phyloP scores from a whole-genome alignment of 495 filamentous ascomycete genomes.

The Aspergillus conjunctus region DNA sequence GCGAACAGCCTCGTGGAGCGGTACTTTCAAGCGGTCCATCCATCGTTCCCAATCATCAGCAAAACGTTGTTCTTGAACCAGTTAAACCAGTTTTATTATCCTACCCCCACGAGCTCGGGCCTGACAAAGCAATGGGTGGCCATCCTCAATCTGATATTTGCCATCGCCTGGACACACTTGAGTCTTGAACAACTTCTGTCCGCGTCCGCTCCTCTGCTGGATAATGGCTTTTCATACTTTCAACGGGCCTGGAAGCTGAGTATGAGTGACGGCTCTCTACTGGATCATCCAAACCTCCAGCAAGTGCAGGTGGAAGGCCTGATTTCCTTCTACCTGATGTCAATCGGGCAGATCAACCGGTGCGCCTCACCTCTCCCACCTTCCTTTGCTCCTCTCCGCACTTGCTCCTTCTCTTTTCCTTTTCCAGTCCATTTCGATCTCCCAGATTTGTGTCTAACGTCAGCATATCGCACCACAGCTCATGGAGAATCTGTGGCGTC shows the following conservation, averaged over 20 bases:
- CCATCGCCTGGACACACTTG: slow-evolving; percentile 57
- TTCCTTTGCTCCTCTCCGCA: not conserved
- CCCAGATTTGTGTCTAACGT: no score
- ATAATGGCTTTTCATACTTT: slow-evolving; percentile 52
- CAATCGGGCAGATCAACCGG: slow-evolving; percentile 62
- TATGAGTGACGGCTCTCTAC: slow-evolving; percentile 47
- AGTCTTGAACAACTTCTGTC: slow-evolving; percentile 35
- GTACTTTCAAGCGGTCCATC: slow-evolving; percentile 60
- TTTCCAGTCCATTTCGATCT: not conserved
- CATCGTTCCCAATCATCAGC: slow-evolving; percentile 60
- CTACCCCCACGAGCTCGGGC: slow-evolving; percentile 34
- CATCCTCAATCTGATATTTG: slow-evolving; percentile 65
- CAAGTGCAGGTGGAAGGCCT: slow-evolving; percentile 61
- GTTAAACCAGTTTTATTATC: slow-evolving; percentile 43
- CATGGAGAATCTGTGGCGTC: slow-evolving; percentile 62
- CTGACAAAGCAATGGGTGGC: slow-evolving; percentile 56
- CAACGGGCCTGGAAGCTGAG: slow-evolving; percentile 58
- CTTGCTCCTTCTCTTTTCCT: not conserved
- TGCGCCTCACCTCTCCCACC: not conserved
- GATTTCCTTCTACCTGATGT: slow-evolving; percentile 60
- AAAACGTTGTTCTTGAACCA: slow-evolving; percentile 46
- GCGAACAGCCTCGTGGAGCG: slow-evolving; percentile 55
- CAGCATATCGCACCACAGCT: slow-evolving; percentile 48
- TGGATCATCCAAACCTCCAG: slow-evolving; percentile 58
- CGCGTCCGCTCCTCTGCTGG: no score